phyloP scores from a whole-genome alignment of 495 filamentous ascomycete species.

The Penicillium egyptiacum region DNA sequence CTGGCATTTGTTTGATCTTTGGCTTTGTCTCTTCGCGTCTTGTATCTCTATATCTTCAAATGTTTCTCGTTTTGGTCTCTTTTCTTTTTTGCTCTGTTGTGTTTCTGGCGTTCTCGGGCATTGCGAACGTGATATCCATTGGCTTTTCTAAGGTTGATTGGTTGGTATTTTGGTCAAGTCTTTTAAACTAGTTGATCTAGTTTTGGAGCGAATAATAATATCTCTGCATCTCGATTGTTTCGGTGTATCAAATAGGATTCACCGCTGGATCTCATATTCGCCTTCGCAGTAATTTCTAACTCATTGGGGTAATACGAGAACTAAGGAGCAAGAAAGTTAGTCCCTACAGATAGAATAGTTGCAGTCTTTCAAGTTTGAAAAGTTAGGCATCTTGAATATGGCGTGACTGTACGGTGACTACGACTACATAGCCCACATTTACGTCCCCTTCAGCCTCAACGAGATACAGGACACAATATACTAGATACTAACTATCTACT shows the following conservation, averaged over 20 bases:
- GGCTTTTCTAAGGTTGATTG: constrained; percentile 18
- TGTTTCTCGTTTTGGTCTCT: constrained; percentile 1
- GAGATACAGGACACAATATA: background rate
- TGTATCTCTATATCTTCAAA: constrained; percentile 1
- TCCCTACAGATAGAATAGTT: background rate
- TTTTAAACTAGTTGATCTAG: constrained; percentile 12
- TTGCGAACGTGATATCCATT: constrained; percentile 37
- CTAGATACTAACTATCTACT: background rate
- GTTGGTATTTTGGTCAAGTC: background rate
- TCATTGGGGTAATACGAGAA: background rate
- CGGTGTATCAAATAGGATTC: background rate
- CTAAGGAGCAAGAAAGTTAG: background rate
- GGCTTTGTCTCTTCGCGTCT: background rate
- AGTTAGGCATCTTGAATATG: background rate
- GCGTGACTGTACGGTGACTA: background rate
- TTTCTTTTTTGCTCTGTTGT: constrained; percentile 1
- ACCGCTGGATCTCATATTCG: background rate
- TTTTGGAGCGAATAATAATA: constrained; percentile 7
- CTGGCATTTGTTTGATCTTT: constrained; percentile 34
- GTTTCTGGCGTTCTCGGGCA: constrained; percentile 24
- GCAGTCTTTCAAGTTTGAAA: background rate
- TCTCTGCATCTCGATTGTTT: background rate
- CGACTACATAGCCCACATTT: background rate
- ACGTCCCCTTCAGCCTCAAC: background rate
- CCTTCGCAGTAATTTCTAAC: background rate